Percentiles rank a stretch among this genome's conserved stretches.
These are phyloP conservation scores for Pythium myriotylum DNA, from an alignment of 352 stramenopile species.

Conservation along the genomic window DNA sequence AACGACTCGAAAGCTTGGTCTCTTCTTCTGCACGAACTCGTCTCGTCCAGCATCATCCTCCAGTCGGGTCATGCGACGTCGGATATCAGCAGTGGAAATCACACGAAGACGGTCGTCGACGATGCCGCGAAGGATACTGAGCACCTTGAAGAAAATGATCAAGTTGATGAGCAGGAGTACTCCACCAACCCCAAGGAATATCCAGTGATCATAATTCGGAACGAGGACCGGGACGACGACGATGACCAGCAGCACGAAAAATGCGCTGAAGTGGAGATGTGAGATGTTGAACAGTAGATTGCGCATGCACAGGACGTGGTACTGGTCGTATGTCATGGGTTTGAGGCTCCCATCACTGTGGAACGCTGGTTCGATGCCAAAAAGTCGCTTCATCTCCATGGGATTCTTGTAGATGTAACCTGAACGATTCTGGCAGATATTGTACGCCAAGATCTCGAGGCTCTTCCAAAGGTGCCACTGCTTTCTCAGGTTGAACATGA, in stretches of 20 bases:
- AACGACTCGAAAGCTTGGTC: slow-evolving; percentile 51
- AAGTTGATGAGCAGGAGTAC: slow-evolving; percentile 66
- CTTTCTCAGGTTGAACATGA: slow-evolving; percentile 78
- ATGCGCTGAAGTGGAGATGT: slow-evolving; percentile 75
- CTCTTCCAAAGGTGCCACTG: slow-evolving; percentile 89
- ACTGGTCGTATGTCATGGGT: slow-evolving; percentile 69
- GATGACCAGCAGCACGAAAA: slow-evolving; percentile 77
- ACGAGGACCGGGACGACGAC: slow-evolving; percentile 67
- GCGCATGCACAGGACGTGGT: slow-evolving; percentile 84
- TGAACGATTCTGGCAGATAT: slow-evolving; percentile 86
- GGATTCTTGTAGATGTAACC: slow-evolving; percentile 91
- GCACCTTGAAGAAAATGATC: slow-evolving; percentile 85
- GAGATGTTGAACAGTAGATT: slow-evolving; percentile 85
- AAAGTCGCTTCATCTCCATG: slow-evolving; percentile 79
- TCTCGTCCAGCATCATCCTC: not conserved
- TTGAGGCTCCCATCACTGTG: slow-evolving; percentile 31
- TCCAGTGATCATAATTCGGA: slow-evolving; percentile 66
- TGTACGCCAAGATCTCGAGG: slow-evolving; percentile 88
- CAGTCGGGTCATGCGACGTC: slow-evolving; percentile 33
- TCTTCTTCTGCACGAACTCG: slow-evolving; percentile 9
- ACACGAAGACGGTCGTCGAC: slow-evolving; percentile 80
- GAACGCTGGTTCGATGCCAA: slow-evolving; percentile 41
- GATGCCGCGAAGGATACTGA: slow-evolving; percentile 81
- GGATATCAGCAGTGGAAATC: slow-evolving; percentile 71
- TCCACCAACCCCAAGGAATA: slow-evolving; percentile 69